These are phyloP conservation scores for Allium sativum DNA, from an alignment of 106 monocot species.

Conservation along the genomic window DNA sequence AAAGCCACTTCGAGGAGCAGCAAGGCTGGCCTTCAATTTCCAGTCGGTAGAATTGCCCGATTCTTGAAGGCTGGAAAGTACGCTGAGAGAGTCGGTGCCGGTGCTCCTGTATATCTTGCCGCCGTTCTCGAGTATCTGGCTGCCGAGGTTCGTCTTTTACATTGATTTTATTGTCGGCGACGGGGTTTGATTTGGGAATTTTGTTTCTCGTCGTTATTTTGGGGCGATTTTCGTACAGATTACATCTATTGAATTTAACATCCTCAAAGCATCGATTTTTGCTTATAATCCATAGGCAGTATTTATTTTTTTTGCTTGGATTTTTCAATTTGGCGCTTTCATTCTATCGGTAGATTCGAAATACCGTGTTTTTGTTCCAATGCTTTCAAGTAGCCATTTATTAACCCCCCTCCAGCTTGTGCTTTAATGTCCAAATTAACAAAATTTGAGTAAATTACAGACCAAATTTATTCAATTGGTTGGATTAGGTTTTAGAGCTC, in stretches of 20 bases:
- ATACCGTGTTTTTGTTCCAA: background rate
- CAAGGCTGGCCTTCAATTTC: conserved; percentile 20
- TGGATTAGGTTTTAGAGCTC: conserved; percentile 25
- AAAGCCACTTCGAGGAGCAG: conserved; percentile 8
- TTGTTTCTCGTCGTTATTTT: background rate
- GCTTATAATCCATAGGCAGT: no score
- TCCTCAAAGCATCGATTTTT: no score
- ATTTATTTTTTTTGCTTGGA: background rate
- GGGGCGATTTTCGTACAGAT: no score
- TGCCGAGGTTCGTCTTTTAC: conserved; percentile 29
- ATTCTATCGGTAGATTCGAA: background rate
- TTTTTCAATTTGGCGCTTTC: background rate
- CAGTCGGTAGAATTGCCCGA: conserved; percentile 8
- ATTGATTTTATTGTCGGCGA: background rate
- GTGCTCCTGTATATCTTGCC: conserved; percentile 65
- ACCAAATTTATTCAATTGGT: background rate
- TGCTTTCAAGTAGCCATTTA: background rate
- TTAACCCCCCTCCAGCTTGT: background rate
- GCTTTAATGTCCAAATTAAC: background rate
- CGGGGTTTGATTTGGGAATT: background rate
- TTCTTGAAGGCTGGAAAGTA: conserved; percentile 12
- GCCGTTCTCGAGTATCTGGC: conserved; percentile 68
- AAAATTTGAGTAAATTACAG: no score
- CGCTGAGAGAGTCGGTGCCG: conserved; percentile 20
- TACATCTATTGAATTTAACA: no score